phyloP scores from a whole-genome alignment of 495 filamentous ascomycete species.

The Daldinia loculata region DNA sequence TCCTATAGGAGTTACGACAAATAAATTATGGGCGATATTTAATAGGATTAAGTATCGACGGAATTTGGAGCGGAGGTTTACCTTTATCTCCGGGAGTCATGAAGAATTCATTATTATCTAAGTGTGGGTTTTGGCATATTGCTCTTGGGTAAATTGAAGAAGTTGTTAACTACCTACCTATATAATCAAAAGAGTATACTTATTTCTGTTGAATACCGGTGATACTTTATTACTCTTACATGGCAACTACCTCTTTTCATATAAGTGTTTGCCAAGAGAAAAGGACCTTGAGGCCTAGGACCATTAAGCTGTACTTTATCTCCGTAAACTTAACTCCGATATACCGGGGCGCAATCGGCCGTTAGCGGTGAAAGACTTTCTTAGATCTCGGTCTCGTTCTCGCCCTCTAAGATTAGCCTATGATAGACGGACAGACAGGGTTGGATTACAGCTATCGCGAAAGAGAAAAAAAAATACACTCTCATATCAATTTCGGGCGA shows the following conservation, averaged over 20 bases:
- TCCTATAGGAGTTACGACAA: background rate
- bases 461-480: background rate
- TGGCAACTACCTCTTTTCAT: too few relatives aligned
- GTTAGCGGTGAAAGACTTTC: constrained; percentile 3
- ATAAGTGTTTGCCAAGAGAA: too few relatives aligned
- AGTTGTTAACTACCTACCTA: too few relatives aligned
- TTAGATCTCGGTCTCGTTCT: background rate
- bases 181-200: background rate
- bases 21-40: too few relatives aligned
- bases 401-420: constrained; percentile 5
- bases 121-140: background rate
- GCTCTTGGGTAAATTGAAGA: too few relatives aligned
- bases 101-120: background rate
- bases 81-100: background rate
- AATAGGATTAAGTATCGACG: background rate
- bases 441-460: background rate
- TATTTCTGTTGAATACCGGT: background rate
- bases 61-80: background rate
- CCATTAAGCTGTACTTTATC: background rate
- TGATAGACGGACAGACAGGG: background rate
- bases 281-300: too few relatives aligned
- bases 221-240: too few relatives aligned
- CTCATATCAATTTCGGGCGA: background rate
- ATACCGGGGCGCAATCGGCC: background rate
- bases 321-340: background rate